Evolutionary conservation across 2,329 filamentous ascomycete species (phyloP).

Genomic region (Periconia sp.): DNA sequence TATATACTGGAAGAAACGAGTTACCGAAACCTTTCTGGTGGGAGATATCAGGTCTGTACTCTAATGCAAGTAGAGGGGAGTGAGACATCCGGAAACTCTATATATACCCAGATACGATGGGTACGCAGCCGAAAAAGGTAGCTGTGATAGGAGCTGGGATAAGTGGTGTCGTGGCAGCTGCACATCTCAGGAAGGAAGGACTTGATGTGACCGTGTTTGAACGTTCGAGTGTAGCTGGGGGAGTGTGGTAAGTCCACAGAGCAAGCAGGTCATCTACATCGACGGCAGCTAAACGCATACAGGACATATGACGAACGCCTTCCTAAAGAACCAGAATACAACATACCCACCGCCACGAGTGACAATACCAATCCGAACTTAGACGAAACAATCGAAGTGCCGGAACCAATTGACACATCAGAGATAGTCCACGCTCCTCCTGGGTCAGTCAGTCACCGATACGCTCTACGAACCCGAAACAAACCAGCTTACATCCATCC

Average conservation of each 20-base stretch:
- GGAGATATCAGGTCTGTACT: too few relatives aligned
- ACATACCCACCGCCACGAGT: slow-evolving; percentile 26
- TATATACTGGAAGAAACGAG: too few relatives aligned
- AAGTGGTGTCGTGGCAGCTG: slow-evolving; percentile 39
- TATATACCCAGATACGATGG: neutral
- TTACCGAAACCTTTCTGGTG: too few relatives aligned
- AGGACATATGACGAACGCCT: slow-evolving; percentile 54
- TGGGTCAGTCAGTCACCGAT: slow-evolving; percentile 39
- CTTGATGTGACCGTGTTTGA: slow-evolving; percentile 59
- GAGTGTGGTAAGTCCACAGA: slow-evolving; percentile 53
- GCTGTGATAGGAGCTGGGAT: slow-evolving; percentile 43
- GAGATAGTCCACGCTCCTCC: slow-evolving; percentile 51
- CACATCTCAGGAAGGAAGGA: slow-evolving; percentile 36
- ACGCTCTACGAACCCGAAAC: neutral
- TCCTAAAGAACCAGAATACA: slow-evolving; percentile 53
- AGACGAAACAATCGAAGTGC: slow-evolving; percentile 8
- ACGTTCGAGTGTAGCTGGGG: slow-evolving; percentile 54
- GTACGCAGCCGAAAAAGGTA: slow-evolving; percentile 18
- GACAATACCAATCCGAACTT: slow-evolving; percentile 19
- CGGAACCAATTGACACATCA: slow-evolving; percentile 11
- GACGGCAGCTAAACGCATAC: neutral
- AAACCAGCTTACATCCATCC: slow-evolving; percentile 7
- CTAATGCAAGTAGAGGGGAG: too few relatives aligned
- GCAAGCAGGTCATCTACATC: neutral
- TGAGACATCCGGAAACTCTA: too few relatives aligned